Percentiles rank a stretch among this genome's conserved stretches.
Evolutionary conservation across 106 monocot species (phyloP).

Genomic region (Alisma plantagoaquatica): DNA sequence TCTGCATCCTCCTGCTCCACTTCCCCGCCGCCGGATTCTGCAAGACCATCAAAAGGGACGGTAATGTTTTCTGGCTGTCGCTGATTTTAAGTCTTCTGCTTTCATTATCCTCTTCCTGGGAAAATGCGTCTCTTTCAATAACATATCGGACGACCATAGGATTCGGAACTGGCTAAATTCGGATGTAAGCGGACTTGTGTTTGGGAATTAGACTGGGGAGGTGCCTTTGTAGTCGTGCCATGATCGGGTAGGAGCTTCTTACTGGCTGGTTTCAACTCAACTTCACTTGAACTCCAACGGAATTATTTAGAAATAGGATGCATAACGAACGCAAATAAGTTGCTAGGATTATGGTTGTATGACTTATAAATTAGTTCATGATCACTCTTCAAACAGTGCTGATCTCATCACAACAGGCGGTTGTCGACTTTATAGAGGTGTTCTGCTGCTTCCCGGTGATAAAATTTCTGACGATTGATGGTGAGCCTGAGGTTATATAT

Average conservation of each 20-base stretch:
- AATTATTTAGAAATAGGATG: too few relatives aligned
- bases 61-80: background rate
- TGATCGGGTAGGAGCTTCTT: background rate
- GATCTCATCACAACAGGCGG: too few relatives aligned
- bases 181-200: background rate
- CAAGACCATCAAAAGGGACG: constrained; percentile 22
- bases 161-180: background rate
- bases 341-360: too few relatives aligned
- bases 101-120: background rate
- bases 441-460: too few relatives aligned
- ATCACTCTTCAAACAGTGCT: too few relatives aligned
- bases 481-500: too few relatives aligned
- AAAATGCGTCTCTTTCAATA: background rate
- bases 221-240: background rate
- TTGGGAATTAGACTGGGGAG: background rate
- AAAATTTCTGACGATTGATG: too few relatives aligned
- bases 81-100: background rate
- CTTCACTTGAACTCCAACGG: too few relatives aligned
- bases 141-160: background rate
- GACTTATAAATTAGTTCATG: too few relatives aligned
- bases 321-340: too few relatives aligned
- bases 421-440: too few relatives aligned
- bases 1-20: constrained; percentile 5
- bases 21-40: constrained; percentile 5
- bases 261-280: too few relatives aligned